These are phyloP conservation scores for Calcarisporium arbuscula DNA, from an alignment of 2,329 filamentous ascomycete genomes.

Conservation along the genomic window DNA sequence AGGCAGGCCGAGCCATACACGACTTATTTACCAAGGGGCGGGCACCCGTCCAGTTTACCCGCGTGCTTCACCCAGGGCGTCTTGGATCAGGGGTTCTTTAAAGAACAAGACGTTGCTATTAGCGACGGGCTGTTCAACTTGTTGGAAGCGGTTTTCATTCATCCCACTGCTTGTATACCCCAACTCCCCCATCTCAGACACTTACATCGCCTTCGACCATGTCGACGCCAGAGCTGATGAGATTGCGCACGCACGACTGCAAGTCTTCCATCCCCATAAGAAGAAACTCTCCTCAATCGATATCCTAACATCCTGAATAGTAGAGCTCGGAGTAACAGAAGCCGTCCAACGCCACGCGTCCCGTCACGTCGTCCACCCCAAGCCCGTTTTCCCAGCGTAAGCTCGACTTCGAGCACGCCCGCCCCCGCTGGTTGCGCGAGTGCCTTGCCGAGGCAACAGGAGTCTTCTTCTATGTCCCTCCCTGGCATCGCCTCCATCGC, in stretches of 20 bases:
- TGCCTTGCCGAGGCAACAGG: conserved; percentile 50
- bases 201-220: too few relatives aligned
- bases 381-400: conserved; percentile 46
- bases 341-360: conserved; percentile 43
- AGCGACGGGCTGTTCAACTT: too few relatives aligned
- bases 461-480: conserved; percentile 50
- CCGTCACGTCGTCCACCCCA: conserved; percentile 41
- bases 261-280: not conserved
- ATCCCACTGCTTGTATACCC: too few relatives aligned
- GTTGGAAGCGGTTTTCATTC: too few relatives aligned
- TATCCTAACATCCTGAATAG: conserved; percentile 1
- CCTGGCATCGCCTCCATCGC: conserved; percentile 48
- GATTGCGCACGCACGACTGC: conserved; percentile 14
- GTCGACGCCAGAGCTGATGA: too few relatives aligned
- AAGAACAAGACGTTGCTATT: too few relatives aligned
- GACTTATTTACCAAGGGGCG: too few relatives aligned
- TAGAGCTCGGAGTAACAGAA: conserved; percentile 48
- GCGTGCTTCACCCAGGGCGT: too few relatives aligned
- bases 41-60: too few relatives aligned
- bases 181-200: too few relatives aligned
- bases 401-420: conserved; percentile 46
- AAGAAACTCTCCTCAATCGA: not conserved
- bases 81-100: too few relatives aligned
- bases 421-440: conserved; percentile 48
- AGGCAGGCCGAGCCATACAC: too few relatives aligned